A percentile compares a stretch with the other conserved stretches of the same genome.
Conservation (phyloP, 225 moss, liverwort and hornwort species). For the Antitrichia curtipendula region DNA sequence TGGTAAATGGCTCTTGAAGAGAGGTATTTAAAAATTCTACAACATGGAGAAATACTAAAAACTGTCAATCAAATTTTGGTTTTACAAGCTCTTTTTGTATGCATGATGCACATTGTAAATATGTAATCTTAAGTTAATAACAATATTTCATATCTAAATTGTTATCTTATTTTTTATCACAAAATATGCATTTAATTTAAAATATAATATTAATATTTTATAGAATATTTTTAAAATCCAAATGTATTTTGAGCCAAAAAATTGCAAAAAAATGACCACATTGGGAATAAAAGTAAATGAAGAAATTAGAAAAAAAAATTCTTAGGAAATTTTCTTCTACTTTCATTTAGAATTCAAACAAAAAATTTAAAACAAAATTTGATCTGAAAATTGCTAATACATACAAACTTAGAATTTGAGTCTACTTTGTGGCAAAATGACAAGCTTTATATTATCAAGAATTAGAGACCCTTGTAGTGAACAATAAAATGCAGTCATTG, state of each 20-base stretch:
- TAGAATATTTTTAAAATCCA: too few relatives aligned
- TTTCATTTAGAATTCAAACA: neutral
- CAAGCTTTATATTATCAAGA: neutral
- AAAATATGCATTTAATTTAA: neutral
- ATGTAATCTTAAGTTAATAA: too few relatives aligned
- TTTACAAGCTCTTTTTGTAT: too few relatives aligned
- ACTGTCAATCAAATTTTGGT: neutral
- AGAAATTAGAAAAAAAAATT: too few relatives aligned
- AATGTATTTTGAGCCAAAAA: too few relatives aligned
- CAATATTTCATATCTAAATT: too few relatives aligned
- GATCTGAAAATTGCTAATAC: neutral
- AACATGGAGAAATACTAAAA: neutral
- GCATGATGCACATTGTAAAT: too few relatives aligned
- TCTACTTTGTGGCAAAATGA: neutral
- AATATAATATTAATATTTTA: neutral
- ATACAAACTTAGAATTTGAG: neutral
- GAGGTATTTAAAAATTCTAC: neutral
- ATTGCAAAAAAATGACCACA: too few relatives aligned
- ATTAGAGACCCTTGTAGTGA: neutral
- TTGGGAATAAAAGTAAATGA: too few relatives aligned
- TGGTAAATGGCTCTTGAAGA: neutral
- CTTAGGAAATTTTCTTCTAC: neutral
- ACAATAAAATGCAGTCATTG: neutral
- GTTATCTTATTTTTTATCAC: too few relatives aligned
- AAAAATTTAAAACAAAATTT: neutral